Conservation (phyloP, 2,329 filamentous ascomycete species). For the Ophiobolus disseminans region DNA sequence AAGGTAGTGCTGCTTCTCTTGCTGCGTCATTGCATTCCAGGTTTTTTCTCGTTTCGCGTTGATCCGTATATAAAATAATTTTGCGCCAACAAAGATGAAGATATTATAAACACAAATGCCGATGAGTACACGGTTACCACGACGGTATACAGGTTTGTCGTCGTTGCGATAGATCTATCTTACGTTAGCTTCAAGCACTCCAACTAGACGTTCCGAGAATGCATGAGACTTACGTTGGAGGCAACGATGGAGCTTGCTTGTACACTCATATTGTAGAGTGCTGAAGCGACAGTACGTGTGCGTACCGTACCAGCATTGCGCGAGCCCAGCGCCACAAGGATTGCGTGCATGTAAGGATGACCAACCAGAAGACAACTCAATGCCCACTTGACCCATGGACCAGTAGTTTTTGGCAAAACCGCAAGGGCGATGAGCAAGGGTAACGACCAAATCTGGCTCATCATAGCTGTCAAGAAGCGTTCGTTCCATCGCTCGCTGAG, state of each 20-base stretch:
- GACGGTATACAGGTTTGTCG: constrained; percentile 27
- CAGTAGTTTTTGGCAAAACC: constrained; percentile 1
- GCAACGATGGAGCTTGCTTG: constrained; percentile 31
- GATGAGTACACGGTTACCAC: constrained; percentile 35
- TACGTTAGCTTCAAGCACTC: constrained; percentile 28
- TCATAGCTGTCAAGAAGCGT: constrained; percentile 55
- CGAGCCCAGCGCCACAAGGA: constrained; percentile 64
- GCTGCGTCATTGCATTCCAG: constrained; percentile 49
- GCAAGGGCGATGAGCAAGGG: constrained; percentile 62
- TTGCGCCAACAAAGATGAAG: constrained; percentile 35
- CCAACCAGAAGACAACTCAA: constrained; percentile 8
- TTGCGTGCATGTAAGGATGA: constrained; percentile 51
- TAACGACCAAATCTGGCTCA: constrained; percentile 61
- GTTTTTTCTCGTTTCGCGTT: constrained; percentile 39
- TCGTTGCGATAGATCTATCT: constrained; percentile 29
- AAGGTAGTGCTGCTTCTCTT: constrained; percentile 45
- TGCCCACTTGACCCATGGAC: constrained; percentile 4
- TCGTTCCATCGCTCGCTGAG: constrained; percentile 55
- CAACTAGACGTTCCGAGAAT: too few relatives aligned
- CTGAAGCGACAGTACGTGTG: constrained; percentile 63
- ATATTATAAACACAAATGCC: constrained; percentile 40
- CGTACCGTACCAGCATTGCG: constrained; percentile 67
- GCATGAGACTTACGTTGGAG: constrained; percentile 23
- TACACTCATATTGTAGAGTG: constrained; percentile 41
- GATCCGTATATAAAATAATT: constrained; percentile 41